These are phyloP conservation scores for Leccinum sublutescens DNA, from an alignment of 768 basidiomycete genomes.

Conservation along the genomic window DNA sequence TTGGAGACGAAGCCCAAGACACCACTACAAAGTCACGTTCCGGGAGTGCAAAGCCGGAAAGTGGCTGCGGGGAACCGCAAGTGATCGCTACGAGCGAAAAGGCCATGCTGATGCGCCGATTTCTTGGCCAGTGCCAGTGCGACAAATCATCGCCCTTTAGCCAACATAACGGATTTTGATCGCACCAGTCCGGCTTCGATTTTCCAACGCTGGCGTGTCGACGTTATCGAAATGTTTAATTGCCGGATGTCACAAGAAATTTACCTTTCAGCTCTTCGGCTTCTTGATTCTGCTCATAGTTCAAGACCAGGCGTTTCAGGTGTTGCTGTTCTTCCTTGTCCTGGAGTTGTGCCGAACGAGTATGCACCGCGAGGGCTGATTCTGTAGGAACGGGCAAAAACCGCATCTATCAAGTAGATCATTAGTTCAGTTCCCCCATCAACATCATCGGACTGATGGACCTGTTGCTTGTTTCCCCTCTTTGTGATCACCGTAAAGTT, in stretches of 20 bases:
- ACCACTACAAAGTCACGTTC: slow-evolving; percentile 15
- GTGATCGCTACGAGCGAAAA: slow-evolving; percentile 23
- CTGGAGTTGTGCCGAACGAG: slow-evolving; percentile 86
- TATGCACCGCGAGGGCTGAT: slow-evolving; percentile 87
- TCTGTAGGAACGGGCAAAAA: slow-evolving; percentile 85
- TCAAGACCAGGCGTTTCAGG: slow-evolving; percentile 89
- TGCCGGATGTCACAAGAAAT: background rate
- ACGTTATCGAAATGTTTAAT: slow-evolving; percentile 1
- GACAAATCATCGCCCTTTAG: slow-evolving; percentile 35
- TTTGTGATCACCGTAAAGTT: slow-evolving; percentile 92
- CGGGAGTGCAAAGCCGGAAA: slow-evolving; percentile 18
- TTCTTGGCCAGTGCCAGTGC: slow-evolving; percentile 15
- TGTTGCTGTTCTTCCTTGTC: slow-evolving; percentile 97
- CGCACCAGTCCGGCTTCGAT: slow-evolving; percentile 60
- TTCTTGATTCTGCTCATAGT: slow-evolving; percentile 89
- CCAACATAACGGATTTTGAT: slow-evolving; percentile 80
- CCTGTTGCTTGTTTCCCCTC: slow-evolving; percentile 91
- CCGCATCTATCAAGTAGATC: slow-evolving; percentile 53
- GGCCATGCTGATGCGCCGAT: slow-evolving; percentile 20
- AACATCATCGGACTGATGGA: slow-evolving; percentile 27
- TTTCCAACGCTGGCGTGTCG: slow-evolving; percentile 54
- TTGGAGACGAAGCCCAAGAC: slow-evolving; percentile 12
- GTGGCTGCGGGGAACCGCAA: slow-evolving; percentile 20
- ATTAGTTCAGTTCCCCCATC: slow-evolving; percentile 9
- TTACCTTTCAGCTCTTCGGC: slow-evolving; percentile 77